Base-by-base conservation (phyloP, 768 basidiomycete species). In the Sporobolomyces phaffii region DNA sequence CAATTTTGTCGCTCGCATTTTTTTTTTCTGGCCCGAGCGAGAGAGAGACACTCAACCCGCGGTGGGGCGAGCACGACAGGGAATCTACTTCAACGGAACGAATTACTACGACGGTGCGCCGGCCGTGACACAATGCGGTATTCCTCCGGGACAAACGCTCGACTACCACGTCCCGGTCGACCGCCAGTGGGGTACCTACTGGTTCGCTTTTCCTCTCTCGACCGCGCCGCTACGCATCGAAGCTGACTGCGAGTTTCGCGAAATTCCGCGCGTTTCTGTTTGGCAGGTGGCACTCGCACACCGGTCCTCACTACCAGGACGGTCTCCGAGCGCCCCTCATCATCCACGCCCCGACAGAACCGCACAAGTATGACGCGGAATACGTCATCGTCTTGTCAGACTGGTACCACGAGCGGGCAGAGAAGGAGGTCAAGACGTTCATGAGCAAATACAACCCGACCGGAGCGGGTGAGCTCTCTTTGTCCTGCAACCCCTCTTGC, bases 41-140 rank as follows among this genome's bases (percentile, higher is more conserved):
- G n/a, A n/a, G n/a, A n/a, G n/a, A n/a, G n/a, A n/a, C n/a, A n/a
- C n/a, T n/a, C n/a, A n/a, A n/a, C n/a, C n/a, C n/a, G n/a, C n/a
- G n/a, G n/a, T n/a, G n/a, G n/a, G n/a, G n/a, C n/a, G n/a, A n/a
- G n/a, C n/a, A n/a, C n/a, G n/a, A n/a, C 93, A 96, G 78, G 94
- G 94, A 69, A 90, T 94, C 87, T 91, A 85, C 79, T 91, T 96
- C 82, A 93, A 92, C 76, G 82, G 84, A 2, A 83, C 88, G 1
- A 80, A 84, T 22, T 96, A 89, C 86, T 87, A 86, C 81, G 94
- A 98, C 77, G 94, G 94, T 41, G 91, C 94, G 0, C 77, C 83
- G 36, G 84, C 82, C 9, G 85, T 91, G 43, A 83, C 87, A 0
- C 90, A 97, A 80, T 98, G 84, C 69, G 81, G 81, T 33, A 89